Conservation (phyloP, 106 monocot genomes). For the Hemerocallis citrina region DNA sequence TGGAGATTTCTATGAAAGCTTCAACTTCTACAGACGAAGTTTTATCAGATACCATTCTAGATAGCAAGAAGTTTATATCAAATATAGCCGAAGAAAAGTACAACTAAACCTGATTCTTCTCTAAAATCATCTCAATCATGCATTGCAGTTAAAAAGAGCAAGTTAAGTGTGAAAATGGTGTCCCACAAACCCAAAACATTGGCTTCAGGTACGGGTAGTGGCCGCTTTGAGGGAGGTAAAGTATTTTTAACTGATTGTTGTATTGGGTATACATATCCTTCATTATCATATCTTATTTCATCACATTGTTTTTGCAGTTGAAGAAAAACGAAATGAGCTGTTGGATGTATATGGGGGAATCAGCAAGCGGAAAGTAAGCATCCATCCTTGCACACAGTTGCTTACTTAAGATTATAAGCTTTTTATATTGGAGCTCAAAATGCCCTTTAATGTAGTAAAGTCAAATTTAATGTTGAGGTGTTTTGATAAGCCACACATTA, state of each 20-base stretch:
- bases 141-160: conserved; percentile 27
- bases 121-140: conserved; percentile 25
- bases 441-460: no score
- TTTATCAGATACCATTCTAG: conserved; percentile 6
- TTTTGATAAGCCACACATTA: no score
- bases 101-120: conserved; percentile 23
- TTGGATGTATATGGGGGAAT: conserved; percentile 82
- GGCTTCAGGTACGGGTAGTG: conserved; percentile 4
- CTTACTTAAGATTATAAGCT: no score
- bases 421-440: no score
- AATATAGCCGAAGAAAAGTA: conserved; percentile 12
- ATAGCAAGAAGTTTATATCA: conserved; percentile 3
- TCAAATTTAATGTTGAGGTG: no score
- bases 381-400: not conserved
- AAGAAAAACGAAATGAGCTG: conserved; percentile 69
- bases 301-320: conserved; percentile 48
- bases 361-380: conserved; percentile 70
- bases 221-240: conserved; percentile 69
- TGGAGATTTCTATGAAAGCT: conserved; percentile 20
- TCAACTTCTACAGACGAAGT: not conserved
- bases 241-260: not conserved
- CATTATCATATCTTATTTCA: not conserved
- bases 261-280: not conserved
- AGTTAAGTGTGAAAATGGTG: conserved; percentile 10
- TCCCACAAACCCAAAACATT: conserved; percentile 23